Evolutionary conservation across 2,329 filamentous ascomycete species (phyloP), one percentile per base, ranked within the genome.

Genomic region (Chrysoporthe cubensis): DNA sequence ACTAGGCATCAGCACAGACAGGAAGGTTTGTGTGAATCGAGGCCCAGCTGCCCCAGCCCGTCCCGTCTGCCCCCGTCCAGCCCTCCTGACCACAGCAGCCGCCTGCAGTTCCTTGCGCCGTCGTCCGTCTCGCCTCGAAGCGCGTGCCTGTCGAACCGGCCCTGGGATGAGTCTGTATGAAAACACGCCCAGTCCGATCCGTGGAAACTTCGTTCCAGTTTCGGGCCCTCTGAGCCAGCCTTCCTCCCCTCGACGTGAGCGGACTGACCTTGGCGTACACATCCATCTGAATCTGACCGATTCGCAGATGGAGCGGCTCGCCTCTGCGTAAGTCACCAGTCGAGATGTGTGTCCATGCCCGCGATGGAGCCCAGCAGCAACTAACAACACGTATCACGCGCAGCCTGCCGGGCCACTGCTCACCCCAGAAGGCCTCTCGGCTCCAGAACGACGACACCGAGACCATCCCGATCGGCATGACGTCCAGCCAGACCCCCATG

Each of bases 221-320:
- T 78, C 80, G 16, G 72, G 68, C 21, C 69, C 74, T 1, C 69
- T 69, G 26, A 73, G 66, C 14, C 74, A 78, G 62, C 73, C 79
- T 50, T 76, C 75, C 21, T 79, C 80, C 1, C 74, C 82, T 4
- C 78, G 77, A 4, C 75, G 73, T 50, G 77, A 79, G 64, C 75
- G 76, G 1, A 72, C 73, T 26, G 65, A 79, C 26, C 78, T 81
- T 57, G 79, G 79, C 2, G 75, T 85, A 26, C 79, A 82, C 50
- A 79, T 85, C 42, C 81, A 82, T 34, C 78, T 85, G 71, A 83
- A 83, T 69, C 71, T 85, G 65, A 85, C 82, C 4, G 81, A 84
- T 58, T 79, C 78, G 0, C 82, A 85, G 69, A 80, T 85, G 77
- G 80, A 84, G 66, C 81, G 77, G 68, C 76, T 85, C 56, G 80